Evolutionary conservation across 2,329 filamentous ascomycete species (phyloP), one percentile per base, ranked within the genome.

Genomic region (Fusarium albosuccineum): DNA sequence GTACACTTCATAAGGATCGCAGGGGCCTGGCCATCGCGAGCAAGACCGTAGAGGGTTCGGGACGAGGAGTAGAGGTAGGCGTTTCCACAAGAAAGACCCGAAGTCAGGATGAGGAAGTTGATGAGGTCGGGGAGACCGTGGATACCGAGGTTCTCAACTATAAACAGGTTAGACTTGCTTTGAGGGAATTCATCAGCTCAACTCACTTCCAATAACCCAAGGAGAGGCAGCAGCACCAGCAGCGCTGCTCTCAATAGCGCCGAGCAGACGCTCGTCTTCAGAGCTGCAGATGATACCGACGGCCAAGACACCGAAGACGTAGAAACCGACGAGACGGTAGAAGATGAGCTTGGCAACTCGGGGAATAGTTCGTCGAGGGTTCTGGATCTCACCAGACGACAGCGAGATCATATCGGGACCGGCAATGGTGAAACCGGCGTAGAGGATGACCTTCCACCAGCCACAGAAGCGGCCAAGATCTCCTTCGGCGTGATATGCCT

Each of bases 331-430:
- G 33, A 93, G 81, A 49, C 91, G 89, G 76, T 90, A 92, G 78
- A 93, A 92, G 34, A 92, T 89, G 45, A 88, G 88, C 67, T 91
- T 92, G 79, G 87, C 92, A 1, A 91, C 91, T 60, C 85, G 85
- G 1, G 91, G 91, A 77, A 94, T 87, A 30, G 88, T 85, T 26
- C 79, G 77, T 41, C 90, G 85, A 3, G 90, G 89, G 73, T 91
- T 90, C 70, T 89, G 84, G 16, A 89, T 86, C 77, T 92, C 90
- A 44, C 81, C 82, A 2, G 81, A 78, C 2, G 82, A 79, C 49
- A 88, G 84, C 29, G 83, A 80, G 64, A 92, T 87, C 77, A 91
- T 91, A 70, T 92, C 89, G 0, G 89, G 89, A 6, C 89, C 89
- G 11, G 87, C 86, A 64, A 91, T 87, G 36, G 88, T 90, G 80